Percentiles rank a stretch among this genome's conserved stretches.
phyloP scores from a whole-genome alignment of 805 yeast genomes.

The Metschnikowia peoriensis region DNA sequence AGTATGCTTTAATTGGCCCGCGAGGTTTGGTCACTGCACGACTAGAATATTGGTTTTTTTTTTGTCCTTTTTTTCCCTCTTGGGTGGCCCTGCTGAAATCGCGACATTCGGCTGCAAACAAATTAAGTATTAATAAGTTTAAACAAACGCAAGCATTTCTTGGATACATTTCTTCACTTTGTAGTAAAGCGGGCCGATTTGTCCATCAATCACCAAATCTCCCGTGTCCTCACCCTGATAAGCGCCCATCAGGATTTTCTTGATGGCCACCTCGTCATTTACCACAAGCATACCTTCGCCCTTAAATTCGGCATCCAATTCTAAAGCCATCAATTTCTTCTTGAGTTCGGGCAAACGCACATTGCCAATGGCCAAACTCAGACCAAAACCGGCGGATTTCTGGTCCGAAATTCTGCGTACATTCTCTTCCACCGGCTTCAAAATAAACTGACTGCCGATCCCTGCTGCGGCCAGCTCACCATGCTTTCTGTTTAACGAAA shows the following conservation, averaged over 20 bases:
- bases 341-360: conserved; percentile 79
- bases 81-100: neutral
- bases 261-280: conserved; percentile 69
- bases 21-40: conserved; percentile 12
- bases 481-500: conserved; percentile 2
- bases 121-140: conserved; percentile 2
- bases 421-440: conserved; percentile 3
- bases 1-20: conserved; percentile 13
- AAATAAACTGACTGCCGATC: conserved; percentile 11
- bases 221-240: conserved; percentile 60
- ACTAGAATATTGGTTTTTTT: neutral
- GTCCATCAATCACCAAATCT: conserved; percentile 82
- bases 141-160: conserved; percentile 73
- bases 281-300: conserved; percentile 92
- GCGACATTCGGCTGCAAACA: neutral
- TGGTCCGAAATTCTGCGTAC: no score
- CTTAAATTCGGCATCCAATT: conserved; percentile 79
- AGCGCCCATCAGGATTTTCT: conserved; percentile 53
- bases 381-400: conserved; percentile 5
- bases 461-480: neutral
- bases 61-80: neutral
- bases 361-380: conserved; percentile 75
- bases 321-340: conserved; percentile 52
- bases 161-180: conserved; percentile 70
- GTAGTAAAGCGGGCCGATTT: conserved; percentile 70